A percentile compares a stretch with the other conserved stretches of the same genome.
These are phyloP conservation scores for Aspergillus sp. DNA, from an alignment of 2,329 filamentous ascomycete species.

Conservation along the genomic window DNA sequence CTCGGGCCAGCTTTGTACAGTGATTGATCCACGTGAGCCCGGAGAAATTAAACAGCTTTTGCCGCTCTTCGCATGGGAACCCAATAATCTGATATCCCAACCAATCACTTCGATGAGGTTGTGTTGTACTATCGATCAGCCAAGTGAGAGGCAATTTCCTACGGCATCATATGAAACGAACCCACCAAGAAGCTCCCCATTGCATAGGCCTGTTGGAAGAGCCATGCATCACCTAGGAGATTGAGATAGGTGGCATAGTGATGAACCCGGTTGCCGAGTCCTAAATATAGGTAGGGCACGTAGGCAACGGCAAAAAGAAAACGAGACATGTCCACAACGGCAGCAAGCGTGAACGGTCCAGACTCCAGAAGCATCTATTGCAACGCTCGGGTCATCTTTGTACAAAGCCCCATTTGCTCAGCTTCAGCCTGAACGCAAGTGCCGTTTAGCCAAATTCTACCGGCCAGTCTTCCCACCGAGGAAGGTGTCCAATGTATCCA, in stretches of 20 bases:
- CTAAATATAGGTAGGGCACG: not conserved
- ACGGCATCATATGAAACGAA: conserved; percentile 16
- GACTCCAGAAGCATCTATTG: not conserved
- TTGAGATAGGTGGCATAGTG: not conserved
- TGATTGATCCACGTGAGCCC: conserved; percentile 20
- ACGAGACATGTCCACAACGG: not conserved
- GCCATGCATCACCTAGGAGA: too few relatives aligned
- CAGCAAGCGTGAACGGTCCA: not conserved
- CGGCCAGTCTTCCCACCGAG: not conserved
- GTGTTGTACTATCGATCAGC: conserved; percentile 7
- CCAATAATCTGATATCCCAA: not conserved
- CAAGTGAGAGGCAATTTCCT: conserved; percentile 12
- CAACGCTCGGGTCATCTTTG: not conserved
- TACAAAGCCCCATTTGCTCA: not conserved
- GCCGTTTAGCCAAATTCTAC: not conserved
- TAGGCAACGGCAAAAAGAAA: not conserved
- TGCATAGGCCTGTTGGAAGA: not conserved
- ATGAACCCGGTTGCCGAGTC: not conserved
- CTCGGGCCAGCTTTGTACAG: conserved; percentile 9
- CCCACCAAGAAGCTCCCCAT: not conserved
- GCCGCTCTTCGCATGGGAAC: conserved; percentile 1
- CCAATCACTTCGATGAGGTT: conserved; percentile 12
- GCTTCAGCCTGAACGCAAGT: not conserved
- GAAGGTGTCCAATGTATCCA: not conserved
- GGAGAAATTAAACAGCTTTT: conserved; percentile 11